Base-by-base conservation (phyloP, 179 eudicot species). In the Gypsophila paniculata region DNA sequence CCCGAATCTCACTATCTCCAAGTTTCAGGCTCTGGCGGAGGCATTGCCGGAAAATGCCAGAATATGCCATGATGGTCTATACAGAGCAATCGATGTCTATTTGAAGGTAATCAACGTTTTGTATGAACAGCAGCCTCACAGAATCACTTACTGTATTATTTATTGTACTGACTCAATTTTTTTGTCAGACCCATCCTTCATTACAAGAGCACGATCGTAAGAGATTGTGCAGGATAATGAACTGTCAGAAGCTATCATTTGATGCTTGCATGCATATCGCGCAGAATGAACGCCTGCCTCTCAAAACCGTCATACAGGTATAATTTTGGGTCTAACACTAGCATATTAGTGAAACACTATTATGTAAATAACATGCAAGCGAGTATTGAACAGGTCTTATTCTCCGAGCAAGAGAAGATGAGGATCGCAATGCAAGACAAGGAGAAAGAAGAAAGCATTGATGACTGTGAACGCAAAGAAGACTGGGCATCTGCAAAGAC, bases 251-350 rank as follows among this genome's bases (percentile, higher is more conserved):
- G 84, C 83, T 85, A 21, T 88, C 90, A 68, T 75, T 81, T 62
- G 90, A 86, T 73, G 88, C 84, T 61, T 88, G 90, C 66, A 77
- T 78, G 69, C 90, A 84, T 75, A 86, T 84, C 69, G 90, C 88
- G 44, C 88, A 84, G 73, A 88, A 83, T 65, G 88, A 86, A 8
- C 76, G 88, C 66, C 75, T 88, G 78, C 90, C 90, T 65, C 48
- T 85, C 65, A 83, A 86, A 75, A 85, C 78, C 23, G 77, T 81
- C 23, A 78, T 86, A 54, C 88, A 88, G 87, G 90, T 88, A 85
- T 6, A 46, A 9, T 38, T 19, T 51, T 29, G 21, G 11, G 18
- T 34, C 57, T 14, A 32, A 32, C 12, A 63, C 15, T 21, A 61
- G 65, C n/a, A 18, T 62, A 34, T 0, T 64, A 15, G 10, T 72